A percentile compares a stretch with the other conserved stretches of the same genome.
phyloP scores from a whole-genome alignment of 2,329 filamentous ascomycete genomes.

The Aspergillus pseudotamarii region DNA sequence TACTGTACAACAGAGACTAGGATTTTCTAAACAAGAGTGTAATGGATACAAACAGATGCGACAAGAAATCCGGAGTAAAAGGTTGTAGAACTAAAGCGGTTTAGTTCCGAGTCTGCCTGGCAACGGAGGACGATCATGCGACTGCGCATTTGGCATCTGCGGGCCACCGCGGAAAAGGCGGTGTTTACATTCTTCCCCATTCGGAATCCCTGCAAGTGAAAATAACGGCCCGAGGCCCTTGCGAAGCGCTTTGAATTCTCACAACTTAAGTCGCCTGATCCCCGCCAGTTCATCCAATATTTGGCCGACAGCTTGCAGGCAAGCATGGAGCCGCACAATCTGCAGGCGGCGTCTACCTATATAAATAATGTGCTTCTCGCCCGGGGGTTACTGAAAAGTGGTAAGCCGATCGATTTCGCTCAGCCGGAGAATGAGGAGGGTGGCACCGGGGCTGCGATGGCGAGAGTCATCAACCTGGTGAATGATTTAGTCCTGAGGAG shows the following conservation, averaged over 20 bases:
- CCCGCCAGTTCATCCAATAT: neutral
- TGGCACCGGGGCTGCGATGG: constrained; percentile 69
- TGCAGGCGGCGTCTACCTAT: constrained; percentile 65
- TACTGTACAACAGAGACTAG: too few species aligned
- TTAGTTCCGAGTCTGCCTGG: constrained; percentile 15
- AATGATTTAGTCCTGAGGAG: constrained; percentile 89
- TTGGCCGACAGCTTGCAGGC: constrained; percentile 28
- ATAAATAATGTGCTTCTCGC: constrained; percentile 68
- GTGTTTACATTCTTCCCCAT: constrained; percentile 51
- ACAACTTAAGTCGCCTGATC: neutral
- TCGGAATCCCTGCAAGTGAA: constrained; percentile 29
- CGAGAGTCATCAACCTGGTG: constrained; percentile 84
- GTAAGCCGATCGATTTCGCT: constrained; percentile 73
- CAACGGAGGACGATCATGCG: constrained; percentile 17
- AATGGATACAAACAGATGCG: too few species aligned
- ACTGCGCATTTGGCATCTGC: constrained; percentile 26
- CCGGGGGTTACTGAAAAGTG: constrained; percentile 63
- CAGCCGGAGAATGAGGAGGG: constrained; percentile 66
- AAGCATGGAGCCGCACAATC: constrained; percentile 52
- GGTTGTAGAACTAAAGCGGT: neutral
- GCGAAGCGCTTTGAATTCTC: neutral
- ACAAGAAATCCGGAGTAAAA: too few species aligned
- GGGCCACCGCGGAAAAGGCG: constrained; percentile 20
- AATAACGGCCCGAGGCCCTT: constrained; percentile 13
- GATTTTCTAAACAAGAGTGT: too few species aligned